Evolutionary conservation across 169 alveolate species (phyloP), one percentile per base, ranked within the genome.

Genomic region (Eimeria zaria): DNA sequence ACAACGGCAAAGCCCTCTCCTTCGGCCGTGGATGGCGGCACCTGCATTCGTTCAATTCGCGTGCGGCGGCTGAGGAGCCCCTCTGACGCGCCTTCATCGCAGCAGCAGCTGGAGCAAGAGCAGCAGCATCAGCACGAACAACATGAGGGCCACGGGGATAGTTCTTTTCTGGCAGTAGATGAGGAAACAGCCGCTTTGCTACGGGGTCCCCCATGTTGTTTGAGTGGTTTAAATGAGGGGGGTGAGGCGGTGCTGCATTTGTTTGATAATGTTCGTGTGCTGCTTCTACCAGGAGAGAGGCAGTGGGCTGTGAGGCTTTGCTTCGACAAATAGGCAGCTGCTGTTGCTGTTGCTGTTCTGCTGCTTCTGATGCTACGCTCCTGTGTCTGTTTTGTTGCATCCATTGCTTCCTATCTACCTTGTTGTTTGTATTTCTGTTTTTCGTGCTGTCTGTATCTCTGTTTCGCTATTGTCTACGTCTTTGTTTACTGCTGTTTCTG

Each of bases 261-360:
- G n/a, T 60, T 78, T 30, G 48, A 36, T 9, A 44, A 39, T 18
- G 24, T 91, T 5, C 92, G 76, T 18, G 96, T 91, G 22, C 24
- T 71, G 73, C 83, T 91, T 39, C 91, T 91, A 9, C 96, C 96
- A 0, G 96, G 96, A 39, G 96, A 91, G 60, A n/a, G 91, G 41
- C 96, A 91, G 85, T 91, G 96, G 96, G 51, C 92, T 8, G 53
- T 91, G 4, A 51, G 96, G 36, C 96, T 91, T 16, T 83, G 55
- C 74, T 53, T 83, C 22, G 91, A 83, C 18, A 53, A 48, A 2
- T 83, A 53, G 16, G 76, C 41, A 27, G n/a, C 36, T 22, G n/a
- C 76, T 64, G 76, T 30, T 64, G 76, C 76, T 64, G 76, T 1
- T 7, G 76, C 76, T 20, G 76, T 2, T 8, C 60, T 51, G 60